Percentiles rank a stretch among this genome's conserved stretches.
These are phyloP conservation scores for Podospora australis DNA, from an alignment of 495 filamentous ascomycete genomes.

Conservation along the genomic window DNA sequence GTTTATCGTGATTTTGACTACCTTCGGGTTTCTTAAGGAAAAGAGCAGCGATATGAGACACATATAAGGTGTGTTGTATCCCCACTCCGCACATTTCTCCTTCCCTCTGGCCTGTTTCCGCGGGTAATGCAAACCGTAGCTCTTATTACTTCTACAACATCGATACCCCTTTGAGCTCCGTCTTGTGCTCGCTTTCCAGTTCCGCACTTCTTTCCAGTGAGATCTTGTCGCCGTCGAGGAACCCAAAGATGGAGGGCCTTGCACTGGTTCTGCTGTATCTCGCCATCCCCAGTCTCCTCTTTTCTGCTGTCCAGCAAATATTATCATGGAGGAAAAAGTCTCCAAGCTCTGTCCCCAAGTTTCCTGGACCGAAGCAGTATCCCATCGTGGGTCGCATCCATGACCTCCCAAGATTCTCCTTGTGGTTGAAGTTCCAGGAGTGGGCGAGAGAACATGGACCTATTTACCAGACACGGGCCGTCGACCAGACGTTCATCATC, in stretches of 20 bases:
- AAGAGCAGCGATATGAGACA: conserved; percentile 10
- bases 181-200: background rate
- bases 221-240: too few relatives aligned
- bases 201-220: too few relatives aligned
- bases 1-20: too few relatives aligned
- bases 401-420: conserved; percentile 41
- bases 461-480: conserved; percentile 45
- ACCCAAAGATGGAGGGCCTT: conserved; percentile 25
- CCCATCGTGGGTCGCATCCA: conserved; percentile 46
- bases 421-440: conserved; percentile 52
- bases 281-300: conserved; percentile 38
- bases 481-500: conserved; percentile 46
- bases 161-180: background rate
- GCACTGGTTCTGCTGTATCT: conserved; percentile 35
- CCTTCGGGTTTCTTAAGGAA: conserved; percentile 15
- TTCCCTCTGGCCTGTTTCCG: conserved; percentile 9
- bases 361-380: conserved; percentile 41
- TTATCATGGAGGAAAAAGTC: conserved; percentile 31
- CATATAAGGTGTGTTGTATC: conserved; percentile 9
- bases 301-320: conserved; percentile 34
- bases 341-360: conserved; percentile 14
- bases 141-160: too few relatives aligned
- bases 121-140: background rate
- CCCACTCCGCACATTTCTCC: conserved; percentile 11
- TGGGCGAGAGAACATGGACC: conserved; percentile 51